Percentiles rank a stretch among this genome's conserved stretches.
These are phyloP conservation scores for Cladorrhinum samala DNA, from an alignment of 495 filamentous ascomycete genomes.

Conservation along the genomic window DNA sequence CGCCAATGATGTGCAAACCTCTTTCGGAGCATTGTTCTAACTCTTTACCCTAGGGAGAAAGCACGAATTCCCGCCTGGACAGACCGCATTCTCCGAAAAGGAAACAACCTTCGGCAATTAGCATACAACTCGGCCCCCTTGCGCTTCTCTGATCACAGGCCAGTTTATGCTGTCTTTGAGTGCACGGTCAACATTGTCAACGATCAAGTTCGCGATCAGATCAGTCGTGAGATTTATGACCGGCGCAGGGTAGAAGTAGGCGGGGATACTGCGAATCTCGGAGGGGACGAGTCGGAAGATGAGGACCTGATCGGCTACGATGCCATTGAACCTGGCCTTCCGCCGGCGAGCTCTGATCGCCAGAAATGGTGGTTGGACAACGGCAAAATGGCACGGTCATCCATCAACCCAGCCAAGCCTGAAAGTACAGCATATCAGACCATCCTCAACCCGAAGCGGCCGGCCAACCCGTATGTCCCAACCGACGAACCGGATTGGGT, in stretches of 20 bases:
- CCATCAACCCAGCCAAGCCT: slow-evolving; percentile 55
- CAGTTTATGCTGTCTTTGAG: slow-evolving; percentile 83
- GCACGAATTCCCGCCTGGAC: slow-evolving; percentile 94
- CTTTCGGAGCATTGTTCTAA: slow-evolving; percentile 3
- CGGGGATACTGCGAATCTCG: slow-evolving; percentile 37
- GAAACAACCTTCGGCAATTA: slow-evolving; percentile 71
- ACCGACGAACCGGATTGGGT: slow-evolving; percentile 76
- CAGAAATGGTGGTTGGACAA: slow-evolving; percentile 95
- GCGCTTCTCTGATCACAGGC: slow-evolving; percentile 86
- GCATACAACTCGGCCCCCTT: slow-evolving; percentile 74
- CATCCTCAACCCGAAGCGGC: slow-evolving; percentile 63
- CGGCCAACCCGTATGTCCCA: slow-evolving; percentile 72
- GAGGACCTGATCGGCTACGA: slow-evolving; percentile 70
- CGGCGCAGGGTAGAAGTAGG: slow-evolving; percentile 56
- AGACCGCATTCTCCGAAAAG: slow-evolving; percentile 85
- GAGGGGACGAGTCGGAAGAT: slow-evolving; percentile 57
- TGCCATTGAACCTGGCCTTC: slow-evolving; percentile 70
- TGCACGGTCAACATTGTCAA: slow-evolving; percentile 76
- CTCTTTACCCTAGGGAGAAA: slow-evolving; percentile 64
- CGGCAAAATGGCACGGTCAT: slow-evolving; percentile 69
- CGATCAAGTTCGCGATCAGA: slow-evolving; percentile 59
- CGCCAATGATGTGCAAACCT: neutral
- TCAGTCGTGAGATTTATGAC: slow-evolving; percentile 66
- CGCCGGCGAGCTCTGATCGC: slow-evolving; percentile 82
- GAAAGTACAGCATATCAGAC: slow-evolving; percentile 38